Conservation (phyloP, 345 rosid genomes). For the Euphorbia pulcherrima region DNA sequence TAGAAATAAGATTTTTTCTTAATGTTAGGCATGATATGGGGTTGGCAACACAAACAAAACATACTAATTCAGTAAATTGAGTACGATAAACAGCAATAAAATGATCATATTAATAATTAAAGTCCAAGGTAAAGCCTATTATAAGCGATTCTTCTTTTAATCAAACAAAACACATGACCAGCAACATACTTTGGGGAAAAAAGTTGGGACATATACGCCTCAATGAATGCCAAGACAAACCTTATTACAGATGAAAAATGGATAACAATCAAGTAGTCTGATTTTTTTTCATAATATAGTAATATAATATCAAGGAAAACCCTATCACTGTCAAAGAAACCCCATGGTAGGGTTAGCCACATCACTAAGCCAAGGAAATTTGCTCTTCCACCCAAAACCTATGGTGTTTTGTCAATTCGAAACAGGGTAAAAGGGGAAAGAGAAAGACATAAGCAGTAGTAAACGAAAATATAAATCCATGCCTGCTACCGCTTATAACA, state of each 20-base stretch:
- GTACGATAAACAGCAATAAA: background rate
- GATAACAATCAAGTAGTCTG: background rate
- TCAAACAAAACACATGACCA: background rate
- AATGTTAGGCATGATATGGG: background rate
- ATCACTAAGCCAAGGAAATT: constrained; percentile 5
- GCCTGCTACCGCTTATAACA: constrained; percentile 9
- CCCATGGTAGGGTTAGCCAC: constrained; percentile 8
- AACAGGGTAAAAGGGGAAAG: constrained; percentile 3
- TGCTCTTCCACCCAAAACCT: constrained; percentile 2
- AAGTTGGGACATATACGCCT: background rate
- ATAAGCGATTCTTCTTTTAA: constrained; percentile 1
- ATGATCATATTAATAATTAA: background rate
- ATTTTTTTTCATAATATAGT: background rate
- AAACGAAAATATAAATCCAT: background rate
- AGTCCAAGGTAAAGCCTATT: background rate
- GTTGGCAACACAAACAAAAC: background rate
- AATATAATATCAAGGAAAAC: background rate
- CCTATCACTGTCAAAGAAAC: constrained; percentile 5
- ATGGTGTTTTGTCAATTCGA: constrained; percentile 3
- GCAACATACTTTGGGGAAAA: background rate
- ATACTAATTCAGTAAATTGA: background rate
- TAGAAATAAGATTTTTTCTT: background rate
- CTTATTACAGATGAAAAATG: background rate
- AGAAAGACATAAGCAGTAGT: background rate
- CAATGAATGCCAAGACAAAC: background rate